Conservation (phyloP, 169 alveolate genomes). For the Fabrea salina region DNA sequence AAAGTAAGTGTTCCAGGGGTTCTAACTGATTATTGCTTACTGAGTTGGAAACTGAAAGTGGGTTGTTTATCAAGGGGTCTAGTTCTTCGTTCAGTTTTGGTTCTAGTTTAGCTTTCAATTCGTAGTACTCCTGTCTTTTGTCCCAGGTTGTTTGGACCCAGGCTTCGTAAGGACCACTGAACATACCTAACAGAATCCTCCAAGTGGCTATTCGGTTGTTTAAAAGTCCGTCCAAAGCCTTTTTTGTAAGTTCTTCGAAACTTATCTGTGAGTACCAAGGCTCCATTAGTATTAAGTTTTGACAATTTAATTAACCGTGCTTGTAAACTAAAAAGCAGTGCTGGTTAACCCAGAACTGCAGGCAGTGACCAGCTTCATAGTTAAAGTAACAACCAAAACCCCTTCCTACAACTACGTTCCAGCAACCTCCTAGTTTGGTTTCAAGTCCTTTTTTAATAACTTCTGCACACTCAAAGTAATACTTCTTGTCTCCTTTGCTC, state of each 20-base stretch:
- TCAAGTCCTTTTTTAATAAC: constrained; percentile 66
- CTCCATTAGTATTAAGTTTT: constrained; percentile 1
- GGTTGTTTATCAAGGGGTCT: constrained; percentile 26
- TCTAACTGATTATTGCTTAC: constrained; percentile 10
- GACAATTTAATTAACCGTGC: constrained; percentile 32
- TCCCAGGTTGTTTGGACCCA: background rate
- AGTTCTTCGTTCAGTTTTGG: constrained; percentile 1
- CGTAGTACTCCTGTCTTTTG: background rate
- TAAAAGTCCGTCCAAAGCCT: background rate
- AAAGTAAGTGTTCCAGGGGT: constrained; percentile 28
- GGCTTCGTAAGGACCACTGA: background rate
- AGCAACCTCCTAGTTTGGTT: constrained; percentile 73
- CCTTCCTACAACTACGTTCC: constrained; percentile 88
- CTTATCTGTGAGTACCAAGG: constrained; percentile 3
- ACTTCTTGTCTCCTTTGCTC: constrained; percentile 10
- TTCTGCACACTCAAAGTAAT: constrained; percentile 18
- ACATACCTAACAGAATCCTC: background rate
- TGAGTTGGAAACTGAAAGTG: no score
- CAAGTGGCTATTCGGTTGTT: background rate
- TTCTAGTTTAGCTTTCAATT: background rate
- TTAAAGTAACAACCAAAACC: constrained; percentile 78
- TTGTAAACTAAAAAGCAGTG: background rate
- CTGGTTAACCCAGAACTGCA: constrained; percentile 8
- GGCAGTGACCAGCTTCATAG: constrained; percentile 44
- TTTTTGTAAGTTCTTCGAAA: background rate